Evolutionary conservation across 75 land plant genomes (phyloP).

Genomic region (Azolla pinnata): DNA sequence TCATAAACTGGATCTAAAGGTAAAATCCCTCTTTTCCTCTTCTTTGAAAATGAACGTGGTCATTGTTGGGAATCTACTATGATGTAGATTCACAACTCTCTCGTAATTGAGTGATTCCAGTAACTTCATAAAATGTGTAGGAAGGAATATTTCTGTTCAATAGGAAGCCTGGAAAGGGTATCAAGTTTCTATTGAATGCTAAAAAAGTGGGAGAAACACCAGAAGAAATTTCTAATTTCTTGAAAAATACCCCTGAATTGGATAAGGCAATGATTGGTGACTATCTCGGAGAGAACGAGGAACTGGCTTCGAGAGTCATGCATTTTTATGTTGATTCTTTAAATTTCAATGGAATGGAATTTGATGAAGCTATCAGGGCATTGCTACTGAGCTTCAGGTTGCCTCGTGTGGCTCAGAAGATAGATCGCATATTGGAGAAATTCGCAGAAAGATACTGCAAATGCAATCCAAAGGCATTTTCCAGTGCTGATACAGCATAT

Average conservation of each 20-base stretch:
- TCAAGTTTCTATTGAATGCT: constrained; percentile 83
- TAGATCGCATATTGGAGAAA: constrained; percentile 97
- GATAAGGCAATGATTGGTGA: constrained; percentile 94
- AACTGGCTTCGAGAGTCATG: constrained; percentile 82
- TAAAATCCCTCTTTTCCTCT: too few species aligned
- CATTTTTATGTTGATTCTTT: constrained; percentile 98
- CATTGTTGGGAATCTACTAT: too few species aligned
- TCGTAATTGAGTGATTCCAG: too few species aligned
- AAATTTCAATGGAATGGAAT: constrained; percentile 85
- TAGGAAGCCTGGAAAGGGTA: constrained; percentile 91
- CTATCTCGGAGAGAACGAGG: constrained; percentile 94
- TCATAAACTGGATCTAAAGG: constrained; percentile 97
- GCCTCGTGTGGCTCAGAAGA: constrained; percentile 99
- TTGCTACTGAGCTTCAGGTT: constrained; percentile 88
- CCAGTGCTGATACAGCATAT: constrained; percentile 98
- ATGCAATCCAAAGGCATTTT: constrained; percentile 88
- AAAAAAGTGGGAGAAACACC: constrained; percentile 85
- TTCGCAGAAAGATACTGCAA: constrained; percentile 97
- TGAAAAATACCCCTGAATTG: constrained; percentile 71
- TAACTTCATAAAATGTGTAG: constrained; percentile 35
- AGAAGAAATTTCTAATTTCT: constrained; percentile 84
- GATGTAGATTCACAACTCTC: too few species aligned
- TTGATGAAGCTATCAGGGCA: constrained; percentile 90
- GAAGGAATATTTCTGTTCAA: constrained; percentile 96
- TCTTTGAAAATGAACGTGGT: too few species aligned